phyloP scores from a whole-genome alignment of 225 moss, liverwort and hornwort species.

The Takakia lepidozioides region DNA sequence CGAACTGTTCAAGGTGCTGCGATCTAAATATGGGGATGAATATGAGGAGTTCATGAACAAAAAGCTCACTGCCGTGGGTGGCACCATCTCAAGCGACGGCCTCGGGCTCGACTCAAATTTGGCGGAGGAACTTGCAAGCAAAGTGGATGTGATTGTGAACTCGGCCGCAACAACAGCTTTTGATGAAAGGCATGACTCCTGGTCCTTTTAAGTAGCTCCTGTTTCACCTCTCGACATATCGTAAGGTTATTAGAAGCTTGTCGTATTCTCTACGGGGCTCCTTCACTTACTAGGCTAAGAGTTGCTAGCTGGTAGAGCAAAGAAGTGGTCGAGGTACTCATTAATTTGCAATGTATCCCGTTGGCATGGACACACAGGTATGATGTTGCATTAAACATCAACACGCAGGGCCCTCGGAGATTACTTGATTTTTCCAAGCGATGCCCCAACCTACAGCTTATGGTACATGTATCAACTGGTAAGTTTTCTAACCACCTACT shows the following conservation, averaged over 20 bases:
- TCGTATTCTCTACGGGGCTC: too few relatives aligned
- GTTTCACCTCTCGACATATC: too few relatives aligned
- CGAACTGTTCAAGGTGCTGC: slow-evolving; percentile 49
- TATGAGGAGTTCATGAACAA: slow-evolving; percentile 49
- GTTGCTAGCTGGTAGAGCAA: too few relatives aligned
- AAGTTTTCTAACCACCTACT: too few relatives aligned
- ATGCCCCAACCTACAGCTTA: slow-evolving; percentile 12
- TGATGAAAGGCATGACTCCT: slow-evolving; percentile 51
- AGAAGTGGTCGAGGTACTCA: too few relatives aligned
- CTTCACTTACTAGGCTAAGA: too few relatives aligned
- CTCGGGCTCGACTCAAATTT: slow-evolving; percentile 35
- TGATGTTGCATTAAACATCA: slow-evolving; percentile 21
- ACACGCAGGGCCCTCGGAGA: slow-evolving; percentile 11
- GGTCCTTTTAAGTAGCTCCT: too few relatives aligned
- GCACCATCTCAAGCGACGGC: slow-evolving; percentile 52
- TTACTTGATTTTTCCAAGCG: slow-evolving; percentile 12
- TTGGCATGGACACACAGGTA: too few relatives aligned
- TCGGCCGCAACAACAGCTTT: slow-evolving; percentile 78
- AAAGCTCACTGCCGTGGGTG: slow-evolving; percentile 59
- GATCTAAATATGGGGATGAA: slow-evolving; percentile 37
- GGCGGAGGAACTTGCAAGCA: slow-evolving; percentile 25
- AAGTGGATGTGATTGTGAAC: slow-evolving; percentile 60
- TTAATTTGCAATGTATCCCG: too few relatives aligned
- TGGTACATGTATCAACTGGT: slow-evolving; percentile 18
- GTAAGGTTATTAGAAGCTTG: not conserved